Percentiles rank a stretch among this genome's conserved stretches.
Conservation (phyloP, 1,139 yeast genomes). For the Scheffersomyces lignicola region DNA sequence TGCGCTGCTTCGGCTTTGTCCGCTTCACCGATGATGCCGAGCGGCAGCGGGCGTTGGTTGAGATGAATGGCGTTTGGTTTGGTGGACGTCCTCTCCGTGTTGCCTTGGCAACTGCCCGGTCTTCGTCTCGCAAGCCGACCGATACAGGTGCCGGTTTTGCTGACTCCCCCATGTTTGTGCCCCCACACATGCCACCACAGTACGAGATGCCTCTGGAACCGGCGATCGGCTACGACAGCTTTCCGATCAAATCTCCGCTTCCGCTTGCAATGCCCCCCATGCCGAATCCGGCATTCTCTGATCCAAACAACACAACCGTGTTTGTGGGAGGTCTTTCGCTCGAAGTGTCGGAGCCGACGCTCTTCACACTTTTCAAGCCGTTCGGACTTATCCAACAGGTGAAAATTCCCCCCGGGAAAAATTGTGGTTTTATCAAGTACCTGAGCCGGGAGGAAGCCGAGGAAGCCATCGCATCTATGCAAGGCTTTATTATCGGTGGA, state of each 20-base stretch:
- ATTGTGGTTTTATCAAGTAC: conserved; percentile 91
- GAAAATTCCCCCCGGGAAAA: conserved; percentile 88
- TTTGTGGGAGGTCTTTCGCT: conserved; percentile 88
- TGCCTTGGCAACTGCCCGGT: conserved; percentile 65
- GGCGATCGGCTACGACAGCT: background rate
- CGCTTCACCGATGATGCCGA: conserved; percentile 64
- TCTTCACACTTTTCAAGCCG: conserved; percentile 73
- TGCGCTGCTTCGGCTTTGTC: conserved; percentile 77
- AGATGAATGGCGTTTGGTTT: conserved; percentile 75
- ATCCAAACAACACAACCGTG: conserved; percentile 88
- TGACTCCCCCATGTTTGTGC: background rate
- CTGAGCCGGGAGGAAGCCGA: conserved; percentile 81
- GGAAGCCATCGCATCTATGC: conserved; percentile 87
- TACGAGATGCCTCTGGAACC: background rate
- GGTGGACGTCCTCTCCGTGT: conserved; percentile 76
- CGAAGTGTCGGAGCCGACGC: conserved; percentile 73
- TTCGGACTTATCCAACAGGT: conserved; percentile 85
- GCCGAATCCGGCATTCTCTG: conserved; percentile 50
- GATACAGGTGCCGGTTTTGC: background rate
- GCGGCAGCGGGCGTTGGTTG: conserved; percentile 61
- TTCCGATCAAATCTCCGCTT: conserved; percentile 6
- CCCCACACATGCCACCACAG: too few species aligned
- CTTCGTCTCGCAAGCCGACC: conserved; percentile 14
- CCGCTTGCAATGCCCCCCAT: conserved; percentile 7
- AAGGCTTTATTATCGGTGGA: conserved; percentile 87